These are phyloP conservation scores for Pulveroboletus sp. DNA, from an alignment of 768 basidiomycete genomes.

Conservation along the genomic window DNA sequence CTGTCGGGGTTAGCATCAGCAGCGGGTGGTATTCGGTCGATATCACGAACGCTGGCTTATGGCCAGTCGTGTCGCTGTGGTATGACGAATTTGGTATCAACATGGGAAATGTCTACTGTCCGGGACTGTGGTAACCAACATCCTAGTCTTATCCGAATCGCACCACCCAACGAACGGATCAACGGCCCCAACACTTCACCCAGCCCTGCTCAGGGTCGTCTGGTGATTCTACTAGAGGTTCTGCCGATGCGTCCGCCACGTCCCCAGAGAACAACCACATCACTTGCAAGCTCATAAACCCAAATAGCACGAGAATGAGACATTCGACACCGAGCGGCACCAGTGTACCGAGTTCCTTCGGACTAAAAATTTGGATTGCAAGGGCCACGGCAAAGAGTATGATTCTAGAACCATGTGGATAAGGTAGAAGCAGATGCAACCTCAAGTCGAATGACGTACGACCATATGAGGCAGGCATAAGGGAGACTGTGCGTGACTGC, in stretches of 20 bases:
- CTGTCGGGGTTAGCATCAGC: not conserved
- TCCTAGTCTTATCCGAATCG: not conserved
- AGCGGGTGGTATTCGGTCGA: no score
- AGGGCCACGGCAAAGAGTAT: constrained; percentile 7
- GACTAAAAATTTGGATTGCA: constrained; percentile 8
- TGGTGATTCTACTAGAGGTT: not conserved
- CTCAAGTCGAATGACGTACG: constrained; percentile 2
- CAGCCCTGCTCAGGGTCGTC: not conserved
- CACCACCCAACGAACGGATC: not conserved
- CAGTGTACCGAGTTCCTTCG: not conserved
- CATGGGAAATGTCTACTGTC: not conserved
- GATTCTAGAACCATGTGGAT: constrained; percentile 1
- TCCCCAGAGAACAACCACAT: not conserved
- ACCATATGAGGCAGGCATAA: constrained; percentile 10
- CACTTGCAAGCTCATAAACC: no score
- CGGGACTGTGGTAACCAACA: not conserved
- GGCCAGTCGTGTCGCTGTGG: no score
- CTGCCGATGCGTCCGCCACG: not conserved
- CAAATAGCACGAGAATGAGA: constrained; percentile 2
- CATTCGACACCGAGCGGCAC: constrained; percentile 5
- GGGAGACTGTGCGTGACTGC: constrained; percentile 17
- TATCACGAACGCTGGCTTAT: no score
- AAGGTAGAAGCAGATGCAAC: not conserved
- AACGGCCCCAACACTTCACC: not conserved
- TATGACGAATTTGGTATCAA: no score